A percentile compares a stretch with the other conserved stretches of the same genome.
Evolutionary conservation across 2,329 filamentous ascomycete species (phyloP).

Genomic region (Emericellopsis atlantica): DNA sequence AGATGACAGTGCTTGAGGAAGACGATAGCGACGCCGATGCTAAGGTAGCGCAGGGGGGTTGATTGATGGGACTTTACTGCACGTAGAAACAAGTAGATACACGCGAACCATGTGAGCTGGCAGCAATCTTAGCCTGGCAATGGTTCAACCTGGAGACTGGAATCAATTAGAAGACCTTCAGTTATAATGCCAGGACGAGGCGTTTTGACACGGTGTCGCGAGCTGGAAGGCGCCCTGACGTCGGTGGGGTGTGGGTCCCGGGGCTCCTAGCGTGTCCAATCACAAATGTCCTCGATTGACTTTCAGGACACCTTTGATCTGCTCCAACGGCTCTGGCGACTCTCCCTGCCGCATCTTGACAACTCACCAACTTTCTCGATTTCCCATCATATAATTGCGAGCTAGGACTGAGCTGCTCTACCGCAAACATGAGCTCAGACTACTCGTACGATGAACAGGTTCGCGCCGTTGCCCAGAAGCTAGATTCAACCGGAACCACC

Average conservation of each 20-base stretch:
- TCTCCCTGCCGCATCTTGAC: background rate
- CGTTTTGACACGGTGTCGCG: no score
- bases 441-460: conserved; percentile 97
- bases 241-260: conserved; percentile 1
- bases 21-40: conserved; percentile 1
- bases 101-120: no score
- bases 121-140: no score
- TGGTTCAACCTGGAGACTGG: no score
- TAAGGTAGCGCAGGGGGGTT: no score
- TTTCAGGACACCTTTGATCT: conserved; percentile 7
- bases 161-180: no score
- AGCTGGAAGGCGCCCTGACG: conserved; percentile 2
- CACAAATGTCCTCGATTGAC: background rate
- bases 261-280: conserved; percentile 3
- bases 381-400: no score
- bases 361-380: background rate
- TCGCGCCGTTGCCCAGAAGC: conserved; percentile 5
- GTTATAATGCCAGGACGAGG: no score
- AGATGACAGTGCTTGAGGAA: conserved; percentile 9
- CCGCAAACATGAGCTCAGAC: conserved; percentile 69
- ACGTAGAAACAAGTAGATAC: no score
- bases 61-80: no score
- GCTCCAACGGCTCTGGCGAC: background rate
- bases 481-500: background rate
- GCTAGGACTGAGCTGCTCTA: conserved; percentile 17